phyloP scores from a whole-genome alignment of 2,329 filamentous ascomycete genomes.

The Fragosphaeria purpurea region DNA sequence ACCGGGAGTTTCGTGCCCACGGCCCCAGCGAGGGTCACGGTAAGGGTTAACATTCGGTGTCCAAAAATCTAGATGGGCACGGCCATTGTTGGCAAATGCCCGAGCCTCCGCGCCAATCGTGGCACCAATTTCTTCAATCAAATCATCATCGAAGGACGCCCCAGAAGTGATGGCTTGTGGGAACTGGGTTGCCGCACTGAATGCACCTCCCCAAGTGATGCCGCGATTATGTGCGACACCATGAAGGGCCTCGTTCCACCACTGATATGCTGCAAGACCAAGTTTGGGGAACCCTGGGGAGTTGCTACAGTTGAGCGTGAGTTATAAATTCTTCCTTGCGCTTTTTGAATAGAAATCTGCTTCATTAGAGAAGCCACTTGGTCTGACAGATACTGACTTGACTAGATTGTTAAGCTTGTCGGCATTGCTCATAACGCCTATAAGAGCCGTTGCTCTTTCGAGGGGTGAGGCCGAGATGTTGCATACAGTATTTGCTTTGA shows the following conservation, averaged over 20 bases:
- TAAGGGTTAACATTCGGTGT: constrained; percentile 59
- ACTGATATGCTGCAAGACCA: constrained; percentile 8
- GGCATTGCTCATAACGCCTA: constrained; percentile 2
- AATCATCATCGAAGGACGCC: constrained; percentile 23
- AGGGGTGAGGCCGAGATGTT: not conserved
- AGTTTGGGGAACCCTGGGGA: constrained; percentile 5
- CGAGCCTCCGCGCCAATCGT: constrained; percentile 21
- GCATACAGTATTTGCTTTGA: constrained; percentile 8
- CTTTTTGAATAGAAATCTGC: too few species aligned
- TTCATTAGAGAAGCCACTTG: not conserved
- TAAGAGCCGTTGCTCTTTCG: constrained; percentile 1
- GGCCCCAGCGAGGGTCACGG: constrained; percentile 52
- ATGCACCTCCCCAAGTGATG: constrained; percentile 13
- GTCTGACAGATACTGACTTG: not conserved
- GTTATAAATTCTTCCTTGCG: too few species aligned
- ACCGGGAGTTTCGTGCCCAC: constrained; percentile 26
- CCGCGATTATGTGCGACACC: constrained; percentile 9
- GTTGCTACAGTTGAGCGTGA: not conserved
- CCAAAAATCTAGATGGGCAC: constrained; percentile 42
- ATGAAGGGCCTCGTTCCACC: constrained; percentile 14
- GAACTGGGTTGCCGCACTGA: constrained; percentile 22
- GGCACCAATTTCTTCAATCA: constrained; percentile 16
- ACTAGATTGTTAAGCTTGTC: constrained; percentile 5
- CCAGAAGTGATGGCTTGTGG: constrained; percentile 22
- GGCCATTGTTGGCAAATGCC: constrained; percentile 21